phyloP scores from a whole-genome alignment of 2,329 filamentous ascomycete genomes.

The Diaporthe destruens region DNA sequence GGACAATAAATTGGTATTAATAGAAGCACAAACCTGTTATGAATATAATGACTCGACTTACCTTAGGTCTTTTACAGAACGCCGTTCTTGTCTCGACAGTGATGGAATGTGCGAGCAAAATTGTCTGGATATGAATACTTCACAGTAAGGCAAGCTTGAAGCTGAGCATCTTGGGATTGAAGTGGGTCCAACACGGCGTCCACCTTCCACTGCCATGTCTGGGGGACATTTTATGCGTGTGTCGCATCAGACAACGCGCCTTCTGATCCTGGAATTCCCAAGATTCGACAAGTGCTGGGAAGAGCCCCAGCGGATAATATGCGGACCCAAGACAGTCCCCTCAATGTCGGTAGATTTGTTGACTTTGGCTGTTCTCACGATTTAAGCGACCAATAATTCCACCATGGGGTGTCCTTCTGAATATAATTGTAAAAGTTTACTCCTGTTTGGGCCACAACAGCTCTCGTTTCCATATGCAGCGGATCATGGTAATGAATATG shows the following conservation, averaged over 20 bases:
- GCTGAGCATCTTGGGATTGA: background rate
- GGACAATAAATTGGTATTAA: conserved; percentile 28
- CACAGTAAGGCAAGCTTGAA: background rate
- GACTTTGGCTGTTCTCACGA: background rate
- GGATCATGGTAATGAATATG: conserved; percentile 78
- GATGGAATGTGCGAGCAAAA: too few relatives aligned
- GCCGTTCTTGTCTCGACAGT: background rate
- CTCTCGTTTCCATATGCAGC: conserved; percentile 73
- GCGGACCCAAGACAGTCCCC: background rate
- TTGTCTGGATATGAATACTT: too few relatives aligned
- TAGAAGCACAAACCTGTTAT: conserved; percentile 23
- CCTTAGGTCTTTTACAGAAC: conserved; percentile 2
- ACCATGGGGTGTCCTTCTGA: background rate
- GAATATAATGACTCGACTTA: conserved; percentile 25
- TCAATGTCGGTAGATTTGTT: background rate
- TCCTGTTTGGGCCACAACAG: conserved; percentile 55
- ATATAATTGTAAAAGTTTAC: background rate
- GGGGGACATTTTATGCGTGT: background rate
- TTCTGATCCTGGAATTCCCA: background rate
- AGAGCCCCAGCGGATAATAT: background rate
- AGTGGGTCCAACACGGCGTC: background rate
- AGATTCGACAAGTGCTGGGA: background rate
- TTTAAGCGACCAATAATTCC: background rate
- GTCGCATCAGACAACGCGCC: too few relatives aligned
- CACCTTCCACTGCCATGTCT: too few relatives aligned